Evolutionary conservation across 371 early-diverging fungal genomes (phyloP).

Genomic region (Enterocytospora artemiae): DNA sequence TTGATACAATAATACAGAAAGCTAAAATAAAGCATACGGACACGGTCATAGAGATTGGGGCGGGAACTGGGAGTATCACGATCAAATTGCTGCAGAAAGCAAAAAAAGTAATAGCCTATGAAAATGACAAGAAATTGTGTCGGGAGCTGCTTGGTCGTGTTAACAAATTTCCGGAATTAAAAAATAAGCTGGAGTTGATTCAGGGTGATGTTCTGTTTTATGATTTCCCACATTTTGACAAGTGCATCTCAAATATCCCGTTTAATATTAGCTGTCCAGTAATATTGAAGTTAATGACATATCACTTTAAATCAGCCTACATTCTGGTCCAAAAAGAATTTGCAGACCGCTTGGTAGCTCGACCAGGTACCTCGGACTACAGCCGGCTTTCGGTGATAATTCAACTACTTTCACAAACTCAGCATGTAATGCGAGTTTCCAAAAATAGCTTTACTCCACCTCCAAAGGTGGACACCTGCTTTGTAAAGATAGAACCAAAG

Average conservation of each 20-base stretch:
- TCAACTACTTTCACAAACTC: conserved; percentile 85
- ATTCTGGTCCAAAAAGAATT: conserved; percentile 99
- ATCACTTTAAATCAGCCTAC: conserved; percentile 71
- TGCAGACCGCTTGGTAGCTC: conserved; percentile 84
- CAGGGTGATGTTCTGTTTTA: conserved; percentile 91
- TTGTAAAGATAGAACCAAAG: conserved; percentile 81
- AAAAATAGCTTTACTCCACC: conserved; percentile 96
- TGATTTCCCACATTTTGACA: conserved; percentile 90
- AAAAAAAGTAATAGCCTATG: conserved; percentile 69
- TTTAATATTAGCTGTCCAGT: conserved; percentile 87
- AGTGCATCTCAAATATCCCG: conserved; percentile 96
- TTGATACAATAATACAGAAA: conserved; percentile 90
- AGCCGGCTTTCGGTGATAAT: conserved; percentile 87
- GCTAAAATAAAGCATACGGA: conserved; percentile 79
- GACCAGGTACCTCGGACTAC: conserved; percentile 79
- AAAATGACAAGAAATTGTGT: conserved; percentile 88
- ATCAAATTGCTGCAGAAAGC: conserved; percentile 80
- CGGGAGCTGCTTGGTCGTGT: conserved; percentile 92
- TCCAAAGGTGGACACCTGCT: conserved; percentile 87
- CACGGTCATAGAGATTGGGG: conserved; percentile 91
- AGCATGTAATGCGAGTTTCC: conserved; percentile 83
- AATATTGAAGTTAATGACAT: conserved; percentile 82
- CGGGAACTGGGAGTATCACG: conserved; percentile 98
- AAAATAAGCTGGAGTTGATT: conserved; percentile 75
- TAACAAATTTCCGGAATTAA: conserved; percentile 14